These are phyloP conservation scores for Xylariaceae sp. DNA, from an alignment of 2,329 filamentous ascomycete genomes.

Conservation along the genomic window DNA sequence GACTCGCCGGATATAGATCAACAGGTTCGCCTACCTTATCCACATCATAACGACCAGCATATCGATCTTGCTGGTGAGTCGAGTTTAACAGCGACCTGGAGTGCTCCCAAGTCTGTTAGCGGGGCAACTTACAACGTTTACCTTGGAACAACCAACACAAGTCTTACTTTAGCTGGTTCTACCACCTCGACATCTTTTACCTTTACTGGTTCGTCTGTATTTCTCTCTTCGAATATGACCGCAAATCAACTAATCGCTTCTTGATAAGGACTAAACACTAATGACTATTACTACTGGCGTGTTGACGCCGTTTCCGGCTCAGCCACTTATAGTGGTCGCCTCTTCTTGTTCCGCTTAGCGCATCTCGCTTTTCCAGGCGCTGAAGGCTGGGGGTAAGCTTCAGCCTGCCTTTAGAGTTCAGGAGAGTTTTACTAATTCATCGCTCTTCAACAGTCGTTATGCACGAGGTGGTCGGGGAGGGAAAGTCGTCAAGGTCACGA, in stretches of 20 bases:
- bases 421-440: neutral
- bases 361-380: slow-evolving; percentile 36
- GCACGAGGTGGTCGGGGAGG: slow-evolving; percentile 35
- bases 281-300: slow-evolving; percentile 31
- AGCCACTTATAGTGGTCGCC: slow-evolving; percentile 21
- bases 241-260: neutral
- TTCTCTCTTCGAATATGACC: neutral
- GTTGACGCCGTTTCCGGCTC: slow-evolving; percentile 25
- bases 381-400: slow-evolving; percentile 32
- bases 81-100: slow-evolving; percentile 22
- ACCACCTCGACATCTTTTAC: slow-evolving; percentile 8
- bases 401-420: neutral
- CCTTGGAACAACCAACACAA: slow-evolving; percentile 17
- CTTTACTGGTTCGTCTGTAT: neutral
- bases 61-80: slow-evolving; percentile 16
- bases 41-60: slow-evolving; percentile 29
- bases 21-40: slow-evolving; percentile 27
- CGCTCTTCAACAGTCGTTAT: slow-evolving; percentile 17
- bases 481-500: slow-evolving; percentile 35
- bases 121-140: slow-evolving; percentile 27
- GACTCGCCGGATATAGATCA: slow-evolving; percentile 21
- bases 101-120: slow-evolving; percentile 12
- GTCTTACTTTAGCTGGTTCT: slow-evolving; percentile 13
- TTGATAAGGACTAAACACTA: slow-evolving; percentile 16
- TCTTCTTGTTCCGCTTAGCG: slow-evolving; percentile 29